Percentiles rank a stretch among this genome's conserved stretches.
Conservation (phyloP, 2,329 filamentous ascomycete species). For the Achaetomium macrosporum region DNA sequence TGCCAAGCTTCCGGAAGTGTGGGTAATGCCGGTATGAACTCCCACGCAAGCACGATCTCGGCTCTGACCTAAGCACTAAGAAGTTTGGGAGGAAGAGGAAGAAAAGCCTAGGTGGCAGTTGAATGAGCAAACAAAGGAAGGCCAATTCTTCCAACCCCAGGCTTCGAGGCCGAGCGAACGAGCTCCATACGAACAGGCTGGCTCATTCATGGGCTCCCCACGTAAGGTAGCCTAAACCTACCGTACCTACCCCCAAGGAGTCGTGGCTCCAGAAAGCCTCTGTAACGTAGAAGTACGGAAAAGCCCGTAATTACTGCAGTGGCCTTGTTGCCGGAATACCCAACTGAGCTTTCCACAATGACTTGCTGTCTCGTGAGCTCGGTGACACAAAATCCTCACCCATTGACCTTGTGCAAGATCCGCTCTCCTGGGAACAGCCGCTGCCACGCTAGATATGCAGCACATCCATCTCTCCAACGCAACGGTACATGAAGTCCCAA, state of each 20-base stretch:
- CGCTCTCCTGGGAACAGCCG: background rate
- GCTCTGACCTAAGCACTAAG: background rate
- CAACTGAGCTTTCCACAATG: conserved; percentile 8
- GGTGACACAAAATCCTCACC: background rate
- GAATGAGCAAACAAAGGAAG: too few relatives aligned
- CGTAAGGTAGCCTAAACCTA: too few relatives aligned
- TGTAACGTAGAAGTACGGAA: background rate
- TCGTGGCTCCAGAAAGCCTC: background rate
- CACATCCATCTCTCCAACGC: background rate
- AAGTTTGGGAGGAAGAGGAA: background rate
- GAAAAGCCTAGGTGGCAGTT: too few relatives aligned
- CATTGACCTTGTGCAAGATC: background rate
- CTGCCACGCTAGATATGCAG: background rate
- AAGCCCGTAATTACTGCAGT: background rate
- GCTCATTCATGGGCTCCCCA: too few relatives aligned
- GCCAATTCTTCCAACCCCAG: too few relatives aligned
- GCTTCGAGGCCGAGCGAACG: too few relatives aligned
- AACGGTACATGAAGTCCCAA: background rate
- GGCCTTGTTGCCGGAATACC: conserved; percentile 5
- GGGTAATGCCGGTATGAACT: background rate
- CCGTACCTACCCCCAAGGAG: background rate
- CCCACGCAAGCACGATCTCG: background rate
- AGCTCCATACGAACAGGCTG: too few relatives aligned
- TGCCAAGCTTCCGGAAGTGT: conserved; percentile 6
- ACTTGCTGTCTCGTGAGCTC: background rate